phyloP scores from a whole-genome alignment of 1,284 basidiomycete genomes.

The Pseudozyma pruni region DNA sequence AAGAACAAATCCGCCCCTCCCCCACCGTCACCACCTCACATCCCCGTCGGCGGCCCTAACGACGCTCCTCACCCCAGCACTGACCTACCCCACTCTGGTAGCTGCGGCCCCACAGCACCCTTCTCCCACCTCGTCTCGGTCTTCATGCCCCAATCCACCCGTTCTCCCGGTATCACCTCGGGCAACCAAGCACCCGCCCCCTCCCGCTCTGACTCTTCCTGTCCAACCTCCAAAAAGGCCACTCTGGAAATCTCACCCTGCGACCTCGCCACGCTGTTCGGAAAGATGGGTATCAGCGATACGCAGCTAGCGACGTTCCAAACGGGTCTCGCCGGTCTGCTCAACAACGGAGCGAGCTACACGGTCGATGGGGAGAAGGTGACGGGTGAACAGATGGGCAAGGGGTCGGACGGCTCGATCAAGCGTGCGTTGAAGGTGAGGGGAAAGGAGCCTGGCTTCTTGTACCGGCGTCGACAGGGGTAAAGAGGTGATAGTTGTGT shows the following conservation, averaged over 20 bases:
- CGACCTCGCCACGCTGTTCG: constrained; percentile 25
- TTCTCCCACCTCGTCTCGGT: too few relatives aligned
- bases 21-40: too few relatives aligned
- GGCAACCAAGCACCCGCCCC: neutral
- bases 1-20: too few relatives aligned
- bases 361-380: constrained; percentile 17
- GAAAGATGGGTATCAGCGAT: constrained; percentile 19
- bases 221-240: constrained; percentile 11
- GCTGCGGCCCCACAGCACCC: too few relatives aligned
- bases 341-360: constrained; percentile 15
- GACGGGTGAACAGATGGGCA: constrained; percentile 7
- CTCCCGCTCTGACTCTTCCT: constrained; percentile 4
- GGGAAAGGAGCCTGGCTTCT: constrained; percentile 11
- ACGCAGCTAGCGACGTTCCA: constrained; percentile 29
- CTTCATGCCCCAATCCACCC: too few relatives aligned
- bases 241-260: constrained; percentile 20
- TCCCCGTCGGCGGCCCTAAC: too few relatives aligned
- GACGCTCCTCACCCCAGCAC: too few relatives aligned
- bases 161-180: too few relatives aligned
- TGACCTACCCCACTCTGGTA: too few relatives aligned
- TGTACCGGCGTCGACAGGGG: constrained; percentile 12
- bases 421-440: constrained; percentile 7
- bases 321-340: constrained; percentile 11
- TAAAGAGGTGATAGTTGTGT: too few relatives aligned
- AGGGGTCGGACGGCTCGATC: constrained; percentile 5